Base-by-base conservation (phyloP, 2,329 filamentous ascomycete genomes). In the Dryadomyces quercus-mongolicae region DNA sequence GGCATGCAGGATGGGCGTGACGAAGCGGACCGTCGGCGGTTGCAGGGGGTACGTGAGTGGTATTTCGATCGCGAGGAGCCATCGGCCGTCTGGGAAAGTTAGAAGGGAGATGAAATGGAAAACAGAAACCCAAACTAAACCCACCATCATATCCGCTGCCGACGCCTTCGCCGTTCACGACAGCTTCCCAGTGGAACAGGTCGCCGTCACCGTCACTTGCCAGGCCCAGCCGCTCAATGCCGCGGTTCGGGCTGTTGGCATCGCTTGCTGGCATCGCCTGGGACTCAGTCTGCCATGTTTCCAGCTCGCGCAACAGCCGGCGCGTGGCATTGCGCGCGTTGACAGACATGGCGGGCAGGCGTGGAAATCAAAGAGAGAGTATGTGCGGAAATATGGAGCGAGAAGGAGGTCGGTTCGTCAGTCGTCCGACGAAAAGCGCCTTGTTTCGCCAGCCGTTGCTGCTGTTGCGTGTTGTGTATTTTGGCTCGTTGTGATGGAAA, bases 1-100 rank as follows among this genome's bases (percentile, higher is more conserved):
- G 49, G 91, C 84, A 72, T 95, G 90, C 63, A 88, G 86, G 60
- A 94, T 82, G 58, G 82, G 81, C 40, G 90, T 98, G n/a, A 76
- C 72, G 72, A 98, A 98, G 55, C 71, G 75, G 60, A 98, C 84
- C 44, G 74, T 77, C 1, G 93, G 93, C 1, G 93, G 85, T 1
- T 78, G 70, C 55, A 86, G 76, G 3, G 93, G 93, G 70, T 98
- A 97, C 44, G 78, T 80, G 0, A 78, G 61, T 0, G 93, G 91
- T 63, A 97, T 79, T 51, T 74, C 66, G 68, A 98, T 90, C 65
- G 72, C 67, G 62, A 98, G 81, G 57, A 86, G 82, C 91, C 91
- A 98, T 62, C 84, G 81, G 58, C 93, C 93, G 55, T 70, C 77
- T 81, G 63, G 42, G 47, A 10, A n/a, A 40, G 40, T 44, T 40